phyloP scores from a whole-genome alignment of 768 basidiomycete species.

The Trametes coccinea region DNA sequence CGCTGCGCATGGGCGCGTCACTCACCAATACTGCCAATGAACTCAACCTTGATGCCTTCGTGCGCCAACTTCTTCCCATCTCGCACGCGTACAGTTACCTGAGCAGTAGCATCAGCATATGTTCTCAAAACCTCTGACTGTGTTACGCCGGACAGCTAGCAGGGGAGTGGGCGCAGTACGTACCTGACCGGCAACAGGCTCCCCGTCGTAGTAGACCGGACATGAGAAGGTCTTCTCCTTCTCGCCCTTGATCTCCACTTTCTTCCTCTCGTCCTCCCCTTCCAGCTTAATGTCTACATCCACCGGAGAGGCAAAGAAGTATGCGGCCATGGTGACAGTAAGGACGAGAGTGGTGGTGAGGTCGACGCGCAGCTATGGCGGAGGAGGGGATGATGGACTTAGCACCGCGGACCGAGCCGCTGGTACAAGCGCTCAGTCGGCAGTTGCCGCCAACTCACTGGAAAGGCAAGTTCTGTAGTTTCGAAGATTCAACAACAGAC shows the following conservation, averaged over 20 bases:
- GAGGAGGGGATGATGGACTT: not conserved
- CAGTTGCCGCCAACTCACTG: too few species aligned
- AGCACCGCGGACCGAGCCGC: not conserved
- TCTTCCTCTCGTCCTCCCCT: conserved; percentile 84
- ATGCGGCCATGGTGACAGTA: conserved; percentile 52
- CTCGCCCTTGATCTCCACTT: conserved; percentile 86
- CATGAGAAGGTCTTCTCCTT: conserved; percentile 84
- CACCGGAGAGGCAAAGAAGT: conserved; percentile 89
- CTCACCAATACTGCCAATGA: conserved; percentile 92
- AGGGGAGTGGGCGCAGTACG: conserved; percentile 21
- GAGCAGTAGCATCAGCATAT: not conserved
- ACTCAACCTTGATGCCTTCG: conserved; percentile 97
- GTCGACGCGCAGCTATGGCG: conserved; percentile 6
- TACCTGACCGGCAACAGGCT: conserved; percentile 87
- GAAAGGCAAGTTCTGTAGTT: too few species aligned
- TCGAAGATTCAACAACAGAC: too few species aligned
- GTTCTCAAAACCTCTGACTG: too few species aligned
- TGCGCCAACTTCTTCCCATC: conserved; percentile 95
- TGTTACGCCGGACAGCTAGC: not conserved
- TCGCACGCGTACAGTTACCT: conserved; percentile 86
- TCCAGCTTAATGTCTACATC: conserved; percentile 90
- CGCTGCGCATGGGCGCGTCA: conserved; percentile 10
- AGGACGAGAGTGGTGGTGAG: not conserved
- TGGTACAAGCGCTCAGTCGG: not conserved
- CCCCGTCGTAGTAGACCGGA: conserved; percentile 96